Evolutionary conservation across 345 rosid species (phyloP).

Genomic region (Ricinus communis): DNA sequence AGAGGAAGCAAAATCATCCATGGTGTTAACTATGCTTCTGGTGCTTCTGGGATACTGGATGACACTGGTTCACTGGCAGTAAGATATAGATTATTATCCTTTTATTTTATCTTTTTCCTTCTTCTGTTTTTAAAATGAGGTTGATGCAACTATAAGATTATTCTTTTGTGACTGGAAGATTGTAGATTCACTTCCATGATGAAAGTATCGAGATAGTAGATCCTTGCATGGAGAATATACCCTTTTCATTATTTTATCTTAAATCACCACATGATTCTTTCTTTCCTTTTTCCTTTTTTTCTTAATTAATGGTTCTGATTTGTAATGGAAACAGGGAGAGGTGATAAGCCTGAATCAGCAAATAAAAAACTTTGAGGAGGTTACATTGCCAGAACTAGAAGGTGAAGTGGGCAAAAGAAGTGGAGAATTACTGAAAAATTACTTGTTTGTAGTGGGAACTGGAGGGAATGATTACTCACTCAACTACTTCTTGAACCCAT

Average conservation of each 20-base stretch:
- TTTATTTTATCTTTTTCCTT: not conserved
- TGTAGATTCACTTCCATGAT: too few relatives aligned
- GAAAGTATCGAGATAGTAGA: too few relatives aligned
- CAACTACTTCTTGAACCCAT: conserved; percentile 44
- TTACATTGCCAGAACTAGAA: conserved; percentile 40
- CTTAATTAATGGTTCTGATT: not conserved
- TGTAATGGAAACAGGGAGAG: conserved; percentile 32
- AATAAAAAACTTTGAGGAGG: conserved; percentile 44
- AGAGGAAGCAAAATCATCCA: conserved; percentile 33
- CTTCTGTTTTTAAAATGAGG: too few relatives aligned
- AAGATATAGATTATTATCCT: not conserved
- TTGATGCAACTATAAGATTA: too few relatives aligned
- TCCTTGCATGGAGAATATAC: too few relatives aligned
- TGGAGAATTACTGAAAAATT: conserved; percentile 21
- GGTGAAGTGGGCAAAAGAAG: conserved; percentile 20
- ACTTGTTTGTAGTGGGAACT: conserved; percentile 49
- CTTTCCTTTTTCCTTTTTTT: not conserved
- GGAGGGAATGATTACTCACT: conserved; percentile 71
- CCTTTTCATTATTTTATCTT: not conserved
- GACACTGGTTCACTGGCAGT: conserved; percentile 52
- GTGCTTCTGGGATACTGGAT: conserved; percentile 59
- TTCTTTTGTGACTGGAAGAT: too few relatives aligned
- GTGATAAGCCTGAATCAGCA: conserved; percentile 52
- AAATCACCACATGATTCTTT: too few relatives aligned
- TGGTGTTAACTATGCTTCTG: conserved; percentile 66